Evolutionary conservation across 1,284 basidiomycete species (phyloP).

Genomic region (Moesziomyces sp.): DNA sequence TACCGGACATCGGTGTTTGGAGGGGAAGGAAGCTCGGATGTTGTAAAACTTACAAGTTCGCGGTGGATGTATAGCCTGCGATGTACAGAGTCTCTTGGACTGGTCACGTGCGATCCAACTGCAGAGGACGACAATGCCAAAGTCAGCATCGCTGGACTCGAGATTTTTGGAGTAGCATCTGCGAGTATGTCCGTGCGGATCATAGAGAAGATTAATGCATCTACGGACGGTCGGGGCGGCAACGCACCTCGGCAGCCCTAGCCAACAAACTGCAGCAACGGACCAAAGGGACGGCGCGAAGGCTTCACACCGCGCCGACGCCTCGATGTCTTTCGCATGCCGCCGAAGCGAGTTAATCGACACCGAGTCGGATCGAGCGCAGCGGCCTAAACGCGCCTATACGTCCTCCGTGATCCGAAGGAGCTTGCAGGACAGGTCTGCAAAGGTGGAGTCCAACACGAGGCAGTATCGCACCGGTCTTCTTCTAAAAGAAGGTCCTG

Average conservation of each 20-base stretch:
- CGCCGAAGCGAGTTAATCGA: conserved; percentile 51
- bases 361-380: conserved; percentile 8
- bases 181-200: conserved; percentile 7
- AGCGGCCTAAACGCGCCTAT: conserved; percentile 41
- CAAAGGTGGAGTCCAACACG: conserved; percentile 25
- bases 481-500: conserved; percentile 7
- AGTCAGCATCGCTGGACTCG: too few relatives aligned
- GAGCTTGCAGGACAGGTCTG: conserved; percentile 16
- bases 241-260: conserved; percentile 24
- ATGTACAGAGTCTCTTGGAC: too few relatives aligned
- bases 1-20: too few relatives aligned
- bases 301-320: conserved; percentile 39
- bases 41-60: too few relatives aligned
- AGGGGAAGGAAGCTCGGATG: too few relatives aligned
- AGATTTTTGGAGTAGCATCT: too few relatives aligned
- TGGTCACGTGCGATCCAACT: too few relatives aligned
- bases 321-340: conserved; percentile 46
- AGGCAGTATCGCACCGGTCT: conserved; percentile 6
- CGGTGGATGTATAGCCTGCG: too few relatives aligned
- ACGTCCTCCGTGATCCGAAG: neutral
- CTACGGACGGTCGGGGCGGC: conserved; percentile 45
- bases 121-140: too few relatives aligned
- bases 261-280: conserved; percentile 8
- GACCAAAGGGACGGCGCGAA: conserved; percentile 28
- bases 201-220: conserved; percentile 59